Base-by-base conservation (phyloP, 768 basidiomycete species). In the Panus rudis region DNA sequence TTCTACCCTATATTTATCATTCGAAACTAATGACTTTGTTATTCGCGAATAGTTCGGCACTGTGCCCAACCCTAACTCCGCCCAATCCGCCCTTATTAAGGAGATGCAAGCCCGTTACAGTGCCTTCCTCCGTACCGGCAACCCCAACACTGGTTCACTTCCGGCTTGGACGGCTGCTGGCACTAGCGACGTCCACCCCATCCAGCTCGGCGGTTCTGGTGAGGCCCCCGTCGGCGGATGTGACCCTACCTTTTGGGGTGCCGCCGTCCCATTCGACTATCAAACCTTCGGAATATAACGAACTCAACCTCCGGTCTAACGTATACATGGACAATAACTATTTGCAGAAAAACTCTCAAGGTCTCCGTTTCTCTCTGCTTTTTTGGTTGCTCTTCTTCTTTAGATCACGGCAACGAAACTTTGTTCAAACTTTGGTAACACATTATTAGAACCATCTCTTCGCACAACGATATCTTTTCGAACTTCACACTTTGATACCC, bases 21-120 rank as follows among this genome's bases (percentile, higher is more conserved):
- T 28, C 31, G 20, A 7, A 13, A 3, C 33, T 31, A 30, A 31
- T 33, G 70, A 66, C 73, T 17, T 42, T 31, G 20, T 52, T 52
- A 45, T 27, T 26, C 49, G n/a, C n/a, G n/a, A n/a, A n/a, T n/a
- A 63, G 58, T 68, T 71, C 43, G 83, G 82, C 42, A 83, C 83
- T 0, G 73, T 69, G 23, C 55, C 70, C 10, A 74, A 62, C 54
- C 78, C 84, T 11, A 75, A 64, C 19, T 23, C 69, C 3, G 73
- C 68, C 3, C 84, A 87, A 60, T 58, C 72, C 7, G 65, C 75
- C 7, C 70, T 89, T 35, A 72, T 71, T 31, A 62, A 59, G n/a
- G 77, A 90, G 57, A 75, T 88, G 54, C 82, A 85, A 57, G 65
- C 68, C 10, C 73, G 83, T 6, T 85, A 85, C 65, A 75, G 69